Conservation (phyloP, 2,329 filamentous ascomycete genomes). For the Sclerotinia sclerotiorum region DNA sequence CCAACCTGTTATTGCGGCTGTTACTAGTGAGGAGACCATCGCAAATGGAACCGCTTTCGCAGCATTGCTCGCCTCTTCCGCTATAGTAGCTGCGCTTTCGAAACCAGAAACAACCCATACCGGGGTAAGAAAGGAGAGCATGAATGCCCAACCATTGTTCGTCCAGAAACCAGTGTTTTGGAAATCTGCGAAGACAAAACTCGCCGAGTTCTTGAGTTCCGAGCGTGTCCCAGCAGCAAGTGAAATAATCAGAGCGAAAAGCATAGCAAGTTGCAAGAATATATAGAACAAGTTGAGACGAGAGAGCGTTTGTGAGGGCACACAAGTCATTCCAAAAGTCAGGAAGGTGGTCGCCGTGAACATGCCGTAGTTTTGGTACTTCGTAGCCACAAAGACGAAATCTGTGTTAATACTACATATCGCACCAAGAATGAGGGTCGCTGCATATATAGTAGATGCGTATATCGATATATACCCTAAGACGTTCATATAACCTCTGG, state of each 20-base stretch:
- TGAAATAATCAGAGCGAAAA: conserved; percentile 37
- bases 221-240: conserved; percentile 37
- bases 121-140: conserved; percentile 39
- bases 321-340: conserved; percentile 40
- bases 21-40: conserved; percentile 38
- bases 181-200: conserved; percentile 38
- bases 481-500: conserved; percentile 41
- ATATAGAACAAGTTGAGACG: conserved; percentile 40
- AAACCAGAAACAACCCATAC: conserved; percentile 42
- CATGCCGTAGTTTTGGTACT: conserved; percentile 40
- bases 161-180: conserved; percentile 39
- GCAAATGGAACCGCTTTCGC: conserved; percentile 40
- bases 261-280: conserved; percentile 38
- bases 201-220: conserved; percentile 35
- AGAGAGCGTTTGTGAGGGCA: conserved; percentile 34
- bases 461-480: conserved; percentile 41
- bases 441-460: conserved; percentile 40
- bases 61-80: conserved; percentile 39
- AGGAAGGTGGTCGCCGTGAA: conserved; percentile 38
- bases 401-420: conserved; percentile 35
- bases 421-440: conserved; percentile 39
- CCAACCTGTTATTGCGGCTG: conserved; percentile 48
- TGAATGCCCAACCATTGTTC: conserved; percentile 40
- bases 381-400: conserved; percentile 33
- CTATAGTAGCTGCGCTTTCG: conserved; percentile 39